Evolutionary conservation across 192 early-diverging fungal species (phyloP).

Genomic region (Mortierella claussenii): DNA sequence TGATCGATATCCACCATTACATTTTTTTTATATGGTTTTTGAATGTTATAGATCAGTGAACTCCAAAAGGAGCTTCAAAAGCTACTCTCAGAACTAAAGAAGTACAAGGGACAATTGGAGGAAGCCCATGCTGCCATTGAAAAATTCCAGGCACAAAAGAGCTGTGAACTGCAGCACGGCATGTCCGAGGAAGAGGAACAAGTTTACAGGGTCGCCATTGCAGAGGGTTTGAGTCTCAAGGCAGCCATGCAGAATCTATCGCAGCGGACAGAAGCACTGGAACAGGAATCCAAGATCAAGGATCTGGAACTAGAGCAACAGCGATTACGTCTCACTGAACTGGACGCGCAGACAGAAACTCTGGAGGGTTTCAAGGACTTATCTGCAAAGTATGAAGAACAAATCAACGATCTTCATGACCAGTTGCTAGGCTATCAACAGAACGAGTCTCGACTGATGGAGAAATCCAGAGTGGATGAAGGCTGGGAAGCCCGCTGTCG

Average conservation of each 20-base stretch:
- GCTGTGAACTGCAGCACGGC: slow-evolving; percentile 51
- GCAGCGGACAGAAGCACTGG: slow-evolving; percentile 10
- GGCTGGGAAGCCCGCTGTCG: slow-evolving; percentile 34
- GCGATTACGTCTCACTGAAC: slow-evolving; percentile 5
- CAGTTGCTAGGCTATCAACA: slow-evolving; percentile 18
- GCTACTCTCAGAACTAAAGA: slow-evolving; percentile 56
- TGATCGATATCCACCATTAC: too few relatives aligned
- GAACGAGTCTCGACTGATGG: slow-evolving; percentile 27
- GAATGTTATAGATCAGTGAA: slow-evolving; percentile 64
- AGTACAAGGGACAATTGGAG: slow-evolving; percentile 57
- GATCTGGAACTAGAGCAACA: slow-evolving; percentile 16
- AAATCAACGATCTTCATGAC: slow-evolving; percentile 20
- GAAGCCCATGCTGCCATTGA: slow-evolving; percentile 61
- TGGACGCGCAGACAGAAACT: slow-evolving; percentile 13
- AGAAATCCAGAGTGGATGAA: slow-evolving; percentile 33
- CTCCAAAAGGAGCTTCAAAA: slow-evolving; percentile 60
- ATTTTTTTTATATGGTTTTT: not conserved
- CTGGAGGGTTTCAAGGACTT: slow-evolving; percentile 15
- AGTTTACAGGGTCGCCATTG: slow-evolving; percentile 45
- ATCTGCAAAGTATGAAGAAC: slow-evolving; percentile 17
- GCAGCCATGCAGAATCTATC: slow-evolving; percentile 9
- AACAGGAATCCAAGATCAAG: slow-evolving; percentile 6
- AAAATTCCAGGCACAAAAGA: slow-evolving; percentile 53
- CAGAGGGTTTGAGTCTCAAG: slow-evolving; percentile 17
- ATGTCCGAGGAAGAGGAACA: slow-evolving; percentile 54